Conservation (phyloP, 768 basidiomycete genomes). For the Termitomyces sp. region DNA sequence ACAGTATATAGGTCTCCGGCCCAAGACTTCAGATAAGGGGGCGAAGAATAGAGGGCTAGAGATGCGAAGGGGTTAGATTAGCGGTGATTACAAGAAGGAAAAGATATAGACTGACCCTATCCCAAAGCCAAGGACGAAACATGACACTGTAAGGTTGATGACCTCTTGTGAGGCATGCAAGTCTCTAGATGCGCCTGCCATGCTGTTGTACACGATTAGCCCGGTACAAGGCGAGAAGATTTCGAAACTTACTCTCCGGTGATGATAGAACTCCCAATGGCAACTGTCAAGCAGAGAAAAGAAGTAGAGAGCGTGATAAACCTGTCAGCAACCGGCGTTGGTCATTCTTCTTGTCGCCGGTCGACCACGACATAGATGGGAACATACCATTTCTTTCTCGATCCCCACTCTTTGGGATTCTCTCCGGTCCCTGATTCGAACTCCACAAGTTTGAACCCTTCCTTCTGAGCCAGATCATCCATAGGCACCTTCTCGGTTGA, state of each 20-base stretch:
- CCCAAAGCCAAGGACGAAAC: slow-evolving; percentile 38
- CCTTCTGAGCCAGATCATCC: slow-evolving; percentile 25
- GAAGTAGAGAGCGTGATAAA: slow-evolving; percentile 28
- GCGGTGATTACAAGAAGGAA: slow-evolving; percentile 8
- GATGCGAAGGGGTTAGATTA: background rate
- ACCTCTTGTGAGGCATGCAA: slow-evolving; percentile 29
- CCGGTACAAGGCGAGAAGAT: background rate
- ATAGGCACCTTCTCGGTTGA: slow-evolving; percentile 16
- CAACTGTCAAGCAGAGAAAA: slow-evolving; percentile 29
- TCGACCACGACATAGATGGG: background rate
- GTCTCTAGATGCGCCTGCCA: slow-evolving; percentile 25
- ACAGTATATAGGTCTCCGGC: slow-evolving; percentile 29
- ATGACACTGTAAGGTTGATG: slow-evolving; percentile 35
- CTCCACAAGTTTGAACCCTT: slow-evolving; percentile 6
- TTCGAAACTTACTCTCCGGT: slow-evolving; percentile 30
- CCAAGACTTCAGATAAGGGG: slow-evolving; percentile 31
- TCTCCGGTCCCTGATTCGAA: slow-evolving; percentile 9
- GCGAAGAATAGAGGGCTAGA: slow-evolving; percentile 34
- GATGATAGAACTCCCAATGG: slow-evolving; percentile 32
- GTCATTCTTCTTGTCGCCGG: background rate
- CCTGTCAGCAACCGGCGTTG: slow-evolving; percentile 10
- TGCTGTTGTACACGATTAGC: slow-evolving; percentile 14
- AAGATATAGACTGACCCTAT: slow-evolving; percentile 24
- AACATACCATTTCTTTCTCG: slow-evolving; percentile 27
- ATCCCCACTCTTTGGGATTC: slow-evolving; percentile 4